phyloP scores from a whole-genome alignment of 768 basidiomycete genomes.

The Melanogaster broomeanus region DNA sequence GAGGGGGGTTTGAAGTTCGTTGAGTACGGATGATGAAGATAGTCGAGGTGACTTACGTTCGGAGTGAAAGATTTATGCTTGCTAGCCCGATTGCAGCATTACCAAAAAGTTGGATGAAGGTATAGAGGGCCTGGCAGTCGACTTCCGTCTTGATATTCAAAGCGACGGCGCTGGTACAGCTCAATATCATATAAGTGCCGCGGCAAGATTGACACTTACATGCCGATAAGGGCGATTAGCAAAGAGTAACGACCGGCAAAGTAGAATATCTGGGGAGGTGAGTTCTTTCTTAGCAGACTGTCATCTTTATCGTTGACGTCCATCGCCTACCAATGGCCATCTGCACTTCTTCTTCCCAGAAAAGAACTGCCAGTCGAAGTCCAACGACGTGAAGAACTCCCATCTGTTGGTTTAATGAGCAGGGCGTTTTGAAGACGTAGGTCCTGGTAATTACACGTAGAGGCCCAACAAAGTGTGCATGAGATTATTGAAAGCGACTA shows the following conservation, averaged over 20 bases:
- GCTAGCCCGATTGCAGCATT: conserved; percentile 70
- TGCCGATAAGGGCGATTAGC: conserved; percentile 65
- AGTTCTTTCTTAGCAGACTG: not conserved
- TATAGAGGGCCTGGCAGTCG: conserved; percentile 68
- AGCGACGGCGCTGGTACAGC: conserved; percentile 48
- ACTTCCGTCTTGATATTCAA: conserved; percentile 60
- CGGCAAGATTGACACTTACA: conserved; percentile 45
- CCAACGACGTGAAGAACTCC: conserved; percentile 64
- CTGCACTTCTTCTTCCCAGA: conserved; percentile 56
- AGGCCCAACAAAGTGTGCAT: conserved; percentile 62
- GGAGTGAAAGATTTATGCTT: conserved; percentile 67
- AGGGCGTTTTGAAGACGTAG: conserved; percentile 4
- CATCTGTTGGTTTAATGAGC: conserved; percentile 42
- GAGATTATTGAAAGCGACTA: conserved; percentile 46
- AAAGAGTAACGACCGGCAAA: conserved; percentile 69
- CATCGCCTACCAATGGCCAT: conserved; percentile 62
- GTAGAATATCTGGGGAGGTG: conserved; percentile 57
- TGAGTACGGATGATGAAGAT: not conserved
- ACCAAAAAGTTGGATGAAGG: conserved; percentile 65
- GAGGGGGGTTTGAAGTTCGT: not conserved
- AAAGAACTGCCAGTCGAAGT: conserved; percentile 67
- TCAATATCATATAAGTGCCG: not conserved
- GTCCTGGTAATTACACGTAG: conserved; percentile 50
- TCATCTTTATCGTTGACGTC: not conserved
- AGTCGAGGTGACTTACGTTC: conserved; percentile 50